Base-by-base conservation (phyloP, 2,329 filamentous ascomycete genomes). In the Trichoderma sp. region DNA sequence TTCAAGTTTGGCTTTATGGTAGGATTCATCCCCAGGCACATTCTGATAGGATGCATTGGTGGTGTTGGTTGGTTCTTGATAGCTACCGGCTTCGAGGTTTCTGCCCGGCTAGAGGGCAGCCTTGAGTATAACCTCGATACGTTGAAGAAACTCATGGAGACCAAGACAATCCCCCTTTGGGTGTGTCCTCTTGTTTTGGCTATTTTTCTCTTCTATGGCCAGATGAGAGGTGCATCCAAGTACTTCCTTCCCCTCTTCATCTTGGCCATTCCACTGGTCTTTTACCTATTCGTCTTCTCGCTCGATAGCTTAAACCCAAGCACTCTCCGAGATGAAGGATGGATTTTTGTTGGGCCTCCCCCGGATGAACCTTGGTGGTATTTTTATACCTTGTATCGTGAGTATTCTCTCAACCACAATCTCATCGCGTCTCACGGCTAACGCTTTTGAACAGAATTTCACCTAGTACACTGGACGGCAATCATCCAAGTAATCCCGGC, bases 61-160 rank as follows among this genome's bases (percentile, higher is more conserved):
- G 95, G 95, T 70, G 95, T 99, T 9, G 95, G 95, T 5, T 97
- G 93, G 86, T 99, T 99, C 79, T 84, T 99, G 22, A 84, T 97
- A 60, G 88, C 92, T 61, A 99, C 95, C 7, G 95, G 93, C 27
- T 88, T 99, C 67, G 94, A 98, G 75, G 94, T 99, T 9, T 96
- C 94, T 25, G 94, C 94, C 27, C 88, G 94, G 59, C 83, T 99
- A 29, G 90, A 95, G 45, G 93, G 94, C 17, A 94, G 89, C 72
- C 85, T 99, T 35, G 88, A 92, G 71, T 97, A 97, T 77, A 88
- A 94, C 71, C 78, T 92, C 13, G 85, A 87, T 19, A 97, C 94
- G 0, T 80, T 97, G 5, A 84, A 89, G 67, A 90, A 90, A 74
- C 86, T 99, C 8, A 85, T 94, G 60, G 84, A 88, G 42, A 77